Base-by-base conservation (phyloP, 2,329 filamentous ascomycete genomes). In the Shiraia sp. region DNA sequence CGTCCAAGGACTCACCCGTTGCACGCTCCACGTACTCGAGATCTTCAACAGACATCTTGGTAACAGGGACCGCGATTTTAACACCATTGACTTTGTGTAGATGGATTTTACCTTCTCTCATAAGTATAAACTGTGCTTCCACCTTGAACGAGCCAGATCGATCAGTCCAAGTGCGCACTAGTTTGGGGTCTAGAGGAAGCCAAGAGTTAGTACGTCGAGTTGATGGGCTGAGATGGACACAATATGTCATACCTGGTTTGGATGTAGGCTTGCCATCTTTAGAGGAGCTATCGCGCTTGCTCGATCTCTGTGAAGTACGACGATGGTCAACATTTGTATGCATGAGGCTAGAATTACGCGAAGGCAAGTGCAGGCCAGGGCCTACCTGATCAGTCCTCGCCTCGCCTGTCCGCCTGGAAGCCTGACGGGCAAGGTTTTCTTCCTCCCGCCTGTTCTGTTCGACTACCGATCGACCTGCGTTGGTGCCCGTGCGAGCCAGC, bases 31-130 rank as follows among this genome's bases (percentile, higher is more conserved):
- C 92, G 60, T 95, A 97, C 71, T 96, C 92, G 27, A 99, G 78
- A 71, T 99, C 93, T 62, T 92, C 88, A 29, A 90, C 79, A 1
- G 92, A 95, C 93, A 99, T 99, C 69, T 99, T 99, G 27, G 83
- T 78, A 19, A 97, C 83, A 2, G 93, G 93, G 3, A 99, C 93
- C 7, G 93, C 93, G 70, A 99, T 99, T 72, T 97, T 97, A 59
- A 99, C 90, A 26, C 93, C 93, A 65, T 99, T 99, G 72, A 90
- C 80, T 75, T 99, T 99, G 76, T 99, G 93, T 15, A 99, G 77
- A 70, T 99, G 95, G 53, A 99, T 95, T 71, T 97, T 97, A 51
- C 91, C 90, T 65, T 97, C 93, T 67, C 90, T 90, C 37, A 97
- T 79, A 19, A 90, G 92, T 36, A 99, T 82, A 63, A 97, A 99